Conservation (phyloP, 2,329 filamentous ascomycete species). For the Neurospora crassa region DNA sequence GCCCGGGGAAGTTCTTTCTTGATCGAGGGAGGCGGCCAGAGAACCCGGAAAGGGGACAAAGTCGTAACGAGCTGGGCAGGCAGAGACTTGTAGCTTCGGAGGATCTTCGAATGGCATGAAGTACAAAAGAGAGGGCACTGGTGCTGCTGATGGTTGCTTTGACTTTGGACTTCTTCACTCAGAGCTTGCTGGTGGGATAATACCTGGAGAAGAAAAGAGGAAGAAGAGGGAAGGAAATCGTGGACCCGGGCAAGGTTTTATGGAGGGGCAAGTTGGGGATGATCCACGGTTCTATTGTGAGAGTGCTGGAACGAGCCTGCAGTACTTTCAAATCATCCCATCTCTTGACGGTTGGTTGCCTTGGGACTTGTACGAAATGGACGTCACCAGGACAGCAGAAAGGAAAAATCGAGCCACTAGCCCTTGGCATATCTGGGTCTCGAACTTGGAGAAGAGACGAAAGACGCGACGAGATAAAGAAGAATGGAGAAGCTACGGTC, state of each 20-base stretch:
- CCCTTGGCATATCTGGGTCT: neutral
- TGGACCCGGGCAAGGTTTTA: neutral
- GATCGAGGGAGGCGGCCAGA: neutral
- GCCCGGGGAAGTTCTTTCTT: neutral
- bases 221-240: neutral
- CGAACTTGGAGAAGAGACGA: neutral
- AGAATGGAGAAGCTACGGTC: neutral
- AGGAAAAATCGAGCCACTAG: neutral
- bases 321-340: neutral
- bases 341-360: neutral
- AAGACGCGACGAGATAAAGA: neutral
- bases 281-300: neutral
- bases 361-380: neutral
- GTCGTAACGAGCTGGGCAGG: neutral
- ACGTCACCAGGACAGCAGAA: neutral
- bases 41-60: neutral
- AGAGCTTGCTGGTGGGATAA: neutral
- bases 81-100: neutral
- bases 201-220: neutral
- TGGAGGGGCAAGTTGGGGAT: neutral
- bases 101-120: neutral
- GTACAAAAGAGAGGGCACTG: neutral
- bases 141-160: neutral
- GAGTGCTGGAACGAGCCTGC: neutral
- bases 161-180: neutral